Conservation (phyloP, 2,329 filamentous ascomycete species). For the Akanthomyces lecanii region DNA sequence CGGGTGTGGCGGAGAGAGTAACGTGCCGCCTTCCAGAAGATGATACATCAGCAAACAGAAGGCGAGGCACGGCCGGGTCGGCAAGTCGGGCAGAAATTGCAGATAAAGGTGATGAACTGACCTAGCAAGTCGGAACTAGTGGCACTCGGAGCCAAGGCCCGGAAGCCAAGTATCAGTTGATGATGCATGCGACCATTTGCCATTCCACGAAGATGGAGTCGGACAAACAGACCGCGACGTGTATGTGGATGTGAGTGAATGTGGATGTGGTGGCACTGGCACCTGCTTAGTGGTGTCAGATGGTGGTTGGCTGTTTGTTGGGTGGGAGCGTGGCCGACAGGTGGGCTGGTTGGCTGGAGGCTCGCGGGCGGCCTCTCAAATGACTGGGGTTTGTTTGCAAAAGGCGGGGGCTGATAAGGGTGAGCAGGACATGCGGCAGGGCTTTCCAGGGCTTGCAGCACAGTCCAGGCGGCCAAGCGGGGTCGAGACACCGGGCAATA, state of each 20-base stretch:
- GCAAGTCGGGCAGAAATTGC: neutral
- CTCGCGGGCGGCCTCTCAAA: constrained; percentile 11
- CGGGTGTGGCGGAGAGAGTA: neutral
- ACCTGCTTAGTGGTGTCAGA: no score
- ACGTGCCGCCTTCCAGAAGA: neutral
- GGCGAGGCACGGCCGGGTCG: neutral
- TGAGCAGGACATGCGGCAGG: neutral
- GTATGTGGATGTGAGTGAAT: neutral
- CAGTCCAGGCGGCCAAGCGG: neutral
- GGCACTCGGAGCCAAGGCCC: neutral
- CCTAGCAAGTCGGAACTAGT: neutral
- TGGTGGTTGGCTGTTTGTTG: neutral
- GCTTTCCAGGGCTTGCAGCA: neutral
- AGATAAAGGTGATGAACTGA: neutral
- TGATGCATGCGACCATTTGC: neutral
- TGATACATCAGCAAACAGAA: neutral
- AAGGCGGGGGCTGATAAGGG: neutral
- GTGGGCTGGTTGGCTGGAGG: neutral
- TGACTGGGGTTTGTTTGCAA: neutral
- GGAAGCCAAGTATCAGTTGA: neutral
- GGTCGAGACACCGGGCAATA: neutral
- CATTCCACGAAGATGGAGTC: neutral
- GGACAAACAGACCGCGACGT: neutral
- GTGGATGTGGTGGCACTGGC: no score
- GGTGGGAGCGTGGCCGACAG: no score